A percentile compares a stretch with the other conserved stretches of the same genome.
These are phyloP conservation scores for Boletus sp. DNA, from an alignment of 1,284 basidiomycete genomes.

Conservation along the genomic window DNA sequence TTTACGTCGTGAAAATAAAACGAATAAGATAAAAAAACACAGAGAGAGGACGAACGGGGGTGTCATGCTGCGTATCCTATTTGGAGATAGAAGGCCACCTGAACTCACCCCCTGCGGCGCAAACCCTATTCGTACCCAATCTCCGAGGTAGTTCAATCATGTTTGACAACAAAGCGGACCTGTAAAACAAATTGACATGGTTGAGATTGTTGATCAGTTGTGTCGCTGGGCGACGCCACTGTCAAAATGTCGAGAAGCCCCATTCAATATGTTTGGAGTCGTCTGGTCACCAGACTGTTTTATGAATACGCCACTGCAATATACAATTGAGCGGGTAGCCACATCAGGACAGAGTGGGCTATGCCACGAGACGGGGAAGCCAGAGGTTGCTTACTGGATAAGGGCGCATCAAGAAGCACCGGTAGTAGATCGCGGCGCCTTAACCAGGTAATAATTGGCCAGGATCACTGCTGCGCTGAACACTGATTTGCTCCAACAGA, in stretches of 20 bases:
- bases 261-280: conserved; percentile 10
- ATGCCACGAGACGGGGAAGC: conserved; percentile 16
- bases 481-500: conserved; percentile 4
- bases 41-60: conserved; percentile 3
- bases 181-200: conserved; percentile 18
- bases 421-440: conserved; percentile 22
- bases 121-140: conserved; percentile 27
- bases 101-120: conserved; percentile 16
- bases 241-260: conserved; percentile 19
- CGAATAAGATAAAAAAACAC: not conserved
- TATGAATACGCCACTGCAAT: conserved; percentile 19
- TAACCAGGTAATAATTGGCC: conserved; percentile 15
- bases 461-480: not conserved
- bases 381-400: conserved; percentile 1
- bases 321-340: conserved; percentile 1
- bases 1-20: conserved; percentile 26
- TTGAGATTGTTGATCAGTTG: conserved; percentile 17
- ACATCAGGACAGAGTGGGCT: conserved; percentile 13
- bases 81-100: conserved; percentile 26
- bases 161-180: conserved; percentile 18
- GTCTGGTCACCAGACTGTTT: conserved; percentile 7
- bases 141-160: conserved; percentile 26
- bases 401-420: conserved; percentile 25
- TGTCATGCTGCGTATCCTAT: conserved; percentile 16
- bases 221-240: conserved; percentile 22